Evolutionary conservation across 2,329 filamentous ascomycete species (phyloP).

Genomic region (Fonsecaea pugnacius): DNA sequence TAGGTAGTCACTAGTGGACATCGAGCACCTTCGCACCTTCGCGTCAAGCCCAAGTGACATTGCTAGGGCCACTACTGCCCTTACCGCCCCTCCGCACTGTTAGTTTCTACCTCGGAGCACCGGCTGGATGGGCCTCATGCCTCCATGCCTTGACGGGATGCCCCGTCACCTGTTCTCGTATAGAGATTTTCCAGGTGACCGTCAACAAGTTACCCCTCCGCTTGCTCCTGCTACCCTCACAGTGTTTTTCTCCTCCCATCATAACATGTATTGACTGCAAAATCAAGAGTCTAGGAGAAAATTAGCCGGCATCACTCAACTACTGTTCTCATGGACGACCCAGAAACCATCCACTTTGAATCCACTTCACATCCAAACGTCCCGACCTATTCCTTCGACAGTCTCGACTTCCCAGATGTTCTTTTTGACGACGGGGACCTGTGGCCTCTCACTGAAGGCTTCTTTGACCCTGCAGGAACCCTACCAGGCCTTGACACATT

Average conservation of each 20-base stretch:
- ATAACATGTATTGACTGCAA: not conserved
- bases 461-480: not conserved
- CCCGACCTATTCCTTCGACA: not conserved
- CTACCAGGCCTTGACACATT: not conserved
- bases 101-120: not conserved
- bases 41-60: not conserved
- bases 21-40: not conserved
- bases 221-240: not conserved
- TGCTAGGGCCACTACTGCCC: too few relatives aligned
- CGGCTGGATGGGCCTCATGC: not conserved
- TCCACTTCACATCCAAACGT: not conserved
- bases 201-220: not conserved
- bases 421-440: not conserved
- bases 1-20: not conserved
- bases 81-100: not conserved
- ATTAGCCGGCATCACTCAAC: not conserved
- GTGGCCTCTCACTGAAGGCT: not conserved
- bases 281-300: not conserved
- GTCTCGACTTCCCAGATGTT: not conserved
- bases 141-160: too few relatives aligned
- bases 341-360: not conserved
- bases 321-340: not conserved
- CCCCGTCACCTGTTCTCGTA: too few relatives aligned
- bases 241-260: not conserved
- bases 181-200: too few relatives aligned